Conservation (phyloP, 768 basidiomycete genomes). For the Mrakia frigida region DNA sequence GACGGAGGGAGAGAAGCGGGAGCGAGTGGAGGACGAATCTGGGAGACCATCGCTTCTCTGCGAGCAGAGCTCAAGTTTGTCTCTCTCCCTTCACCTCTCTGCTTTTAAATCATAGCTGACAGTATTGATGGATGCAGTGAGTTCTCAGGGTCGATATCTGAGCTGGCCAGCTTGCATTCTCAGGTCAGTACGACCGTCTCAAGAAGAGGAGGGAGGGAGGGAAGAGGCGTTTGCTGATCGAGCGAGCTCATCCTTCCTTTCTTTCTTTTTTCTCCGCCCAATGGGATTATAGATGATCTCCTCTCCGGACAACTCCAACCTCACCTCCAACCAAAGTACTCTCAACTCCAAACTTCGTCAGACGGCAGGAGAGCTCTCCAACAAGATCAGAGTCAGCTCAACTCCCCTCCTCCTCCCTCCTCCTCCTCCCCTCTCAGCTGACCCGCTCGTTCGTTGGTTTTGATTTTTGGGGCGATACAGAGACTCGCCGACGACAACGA, state of each 20-base stretch:
- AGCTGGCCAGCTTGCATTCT: constrained; percentile 1
- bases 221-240: not conserved
- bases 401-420: not conserved
- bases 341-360: not conserved
- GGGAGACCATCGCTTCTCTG: not conserved
- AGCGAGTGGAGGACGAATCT: not conserved
- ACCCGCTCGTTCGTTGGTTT: not conserved
- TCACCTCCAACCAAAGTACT: not conserved
- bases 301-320: not conserved
- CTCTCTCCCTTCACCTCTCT: not conserved
- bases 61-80: not conserved
- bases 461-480: not conserved
- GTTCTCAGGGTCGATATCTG: not conserved
- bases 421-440: not conserved
- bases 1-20: not conserved
- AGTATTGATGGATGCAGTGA: not conserved
- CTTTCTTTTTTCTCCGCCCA: not conserved
- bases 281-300: not conserved
- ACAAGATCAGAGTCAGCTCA: constrained; percentile 13
- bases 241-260: not conserved
- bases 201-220: not conserved
- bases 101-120: not conserved
- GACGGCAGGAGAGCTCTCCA: not conserved
- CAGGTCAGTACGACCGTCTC: not conserved
- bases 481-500: constrained; percentile 3